A percentile compares a stretch with the other conserved stretches of the same genome.
Evolutionary conservation across 768 basidiomycete genomes (phyloP).

Genomic region (Tephrocybe sp.): DNA sequence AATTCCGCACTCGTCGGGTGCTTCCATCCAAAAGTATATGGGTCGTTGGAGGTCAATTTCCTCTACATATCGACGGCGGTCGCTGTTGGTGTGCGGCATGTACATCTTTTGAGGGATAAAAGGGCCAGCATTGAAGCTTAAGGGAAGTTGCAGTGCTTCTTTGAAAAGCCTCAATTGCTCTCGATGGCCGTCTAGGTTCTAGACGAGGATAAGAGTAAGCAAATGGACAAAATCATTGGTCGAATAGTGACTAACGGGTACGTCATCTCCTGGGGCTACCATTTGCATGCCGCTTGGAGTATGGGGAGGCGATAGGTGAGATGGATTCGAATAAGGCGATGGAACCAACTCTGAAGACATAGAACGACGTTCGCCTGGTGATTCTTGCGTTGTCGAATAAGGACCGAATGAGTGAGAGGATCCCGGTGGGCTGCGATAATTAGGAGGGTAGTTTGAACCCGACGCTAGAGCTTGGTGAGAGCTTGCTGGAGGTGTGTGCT

Average conservation of each 20-base stretch:
- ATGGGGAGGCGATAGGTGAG: slow-evolving; percentile 8
- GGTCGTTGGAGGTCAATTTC: slow-evolving; percentile 64
- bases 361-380: slow-evolving; percentile 6
- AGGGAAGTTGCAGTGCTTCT: slow-evolving; percentile 37
- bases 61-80: slow-evolving; percentile 74
- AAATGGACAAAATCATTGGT: not conserved
- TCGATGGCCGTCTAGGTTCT: slow-evolving; percentile 39
- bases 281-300: slow-evolving; percentile 6
- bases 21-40: slow-evolving; percentile 58
- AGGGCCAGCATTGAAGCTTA: slow-evolving; percentile 34
- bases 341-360: slow-evolving; percentile 9
- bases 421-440: slow-evolving; percentile 4
- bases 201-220: slow-evolving; percentile 5
- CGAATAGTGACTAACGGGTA: not conserved
- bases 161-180: slow-evolving; percentile 47
- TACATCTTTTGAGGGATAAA: slow-evolving; percentile 75
- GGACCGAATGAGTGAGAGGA: slow-evolving; percentile 6
- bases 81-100: slow-evolving; percentile 75
- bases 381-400: slow-evolving; percentile 3
- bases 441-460: slow-evolving; percentile 6
- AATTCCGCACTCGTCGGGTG: slow-evolving; percentile 60
- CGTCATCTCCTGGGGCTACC: not conserved
- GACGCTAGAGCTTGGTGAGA: slow-evolving; percentile 2
- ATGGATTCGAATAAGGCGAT: slow-evolving; percentile 10
- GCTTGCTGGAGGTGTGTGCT: not conserved